Evolutionary conservation across 306 rosid genomes (phyloP), one percentile per base, ranked within the genome.

Genomic region (Elaeagnus macrophylla): DNA sequence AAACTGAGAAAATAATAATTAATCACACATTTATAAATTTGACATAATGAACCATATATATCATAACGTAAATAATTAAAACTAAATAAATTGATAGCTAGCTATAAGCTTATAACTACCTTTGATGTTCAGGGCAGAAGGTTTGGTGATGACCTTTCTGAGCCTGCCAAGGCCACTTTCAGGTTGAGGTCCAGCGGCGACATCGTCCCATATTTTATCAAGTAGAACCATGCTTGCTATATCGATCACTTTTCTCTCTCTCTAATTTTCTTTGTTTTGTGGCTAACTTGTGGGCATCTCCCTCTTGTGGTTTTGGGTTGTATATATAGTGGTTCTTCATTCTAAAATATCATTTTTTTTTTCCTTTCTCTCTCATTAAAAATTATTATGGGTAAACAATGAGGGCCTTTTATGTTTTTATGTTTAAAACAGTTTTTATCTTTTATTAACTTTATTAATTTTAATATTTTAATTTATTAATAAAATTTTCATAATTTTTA

Each of bases 201-300:
- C 65, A 49, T 87, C 96, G 59, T 87, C 99, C 99, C 99, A 93
- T 3, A 93, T 78, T 73, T 80, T 87, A 16, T 79, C 96, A n/a
- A 93, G 79, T 72, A 87, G 72, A 69, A 65, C 87, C 94, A 75
- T 84, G 13, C 61, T 81, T 10, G 32, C 4, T 25, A 25, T 36
- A 13, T 5, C 41, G 10, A 39, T 11, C 5, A 10, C 18, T 36
- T 35, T 5, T 7, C 10, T 0, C 8, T 1, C 32, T 12, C 5
- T 45, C 7, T 0, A 8, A 16, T 37, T 14, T 6, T 47, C 18
- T 12, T 17, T 1, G 7, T n/a, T 13, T 3, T 7, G 5, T 19
- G n/a, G 13, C 25, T 20, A 0, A 17, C 47, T 5, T 15, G 12
- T n/a, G 11, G 36, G 44, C 43, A 12, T 6, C 25, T 15, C 0